Evolutionary conservation across 371 early-diverging fungal genomes (phyloP).

Genomic region (Entomophthora muscae): DNA sequence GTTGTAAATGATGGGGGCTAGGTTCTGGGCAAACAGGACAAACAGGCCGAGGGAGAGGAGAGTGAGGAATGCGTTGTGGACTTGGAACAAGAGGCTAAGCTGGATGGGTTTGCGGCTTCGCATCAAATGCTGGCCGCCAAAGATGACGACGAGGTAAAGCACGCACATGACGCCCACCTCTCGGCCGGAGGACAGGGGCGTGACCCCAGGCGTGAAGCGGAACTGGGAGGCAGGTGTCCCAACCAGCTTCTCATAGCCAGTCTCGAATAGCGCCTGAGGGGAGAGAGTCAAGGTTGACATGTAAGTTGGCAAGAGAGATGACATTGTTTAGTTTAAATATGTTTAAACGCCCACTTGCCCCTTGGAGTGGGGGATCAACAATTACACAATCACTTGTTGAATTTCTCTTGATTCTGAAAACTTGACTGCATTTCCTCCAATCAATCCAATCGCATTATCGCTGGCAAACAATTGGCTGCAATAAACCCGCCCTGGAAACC

Average conservation of each 20-base stretch:
- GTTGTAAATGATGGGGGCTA: background rate
- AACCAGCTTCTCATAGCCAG: constrained; percentile 23
- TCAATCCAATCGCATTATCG: too few species aligned
- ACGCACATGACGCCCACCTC: constrained; percentile 32
- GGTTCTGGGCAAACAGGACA: constrained; percentile 20
- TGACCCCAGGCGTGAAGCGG: constrained; percentile 33
- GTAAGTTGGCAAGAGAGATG: too few species aligned
- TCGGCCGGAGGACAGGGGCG: constrained; percentile 42
- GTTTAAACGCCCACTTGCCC: too few species aligned
- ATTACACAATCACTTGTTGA: too few species aligned
- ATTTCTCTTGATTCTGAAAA: too few species aligned
- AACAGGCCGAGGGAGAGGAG: constrained; percentile 38
- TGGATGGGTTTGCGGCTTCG: constrained; percentile 37
- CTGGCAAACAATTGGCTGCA: too few species aligned
- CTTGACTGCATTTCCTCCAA: too few species aligned
- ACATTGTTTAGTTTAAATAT: too few species aligned
- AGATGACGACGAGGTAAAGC: too few species aligned
- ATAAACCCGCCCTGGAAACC: too few species aligned
- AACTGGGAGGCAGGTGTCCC: constrained; percentile 27
- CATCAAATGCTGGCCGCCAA: constrained; percentile 51
- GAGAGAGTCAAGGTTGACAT: too few species aligned
- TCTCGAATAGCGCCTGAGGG: constrained; percentile 14
- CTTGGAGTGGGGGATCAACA: too few species aligned
- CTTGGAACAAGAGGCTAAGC: constrained; percentile 38
- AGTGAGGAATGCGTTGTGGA: constrained; percentile 58